These are phyloP conservation scores for Pleurotus citrinopileatus DNA, from an alignment of 768 basidiomycete genomes.

Conservation along the genomic window DNA sequence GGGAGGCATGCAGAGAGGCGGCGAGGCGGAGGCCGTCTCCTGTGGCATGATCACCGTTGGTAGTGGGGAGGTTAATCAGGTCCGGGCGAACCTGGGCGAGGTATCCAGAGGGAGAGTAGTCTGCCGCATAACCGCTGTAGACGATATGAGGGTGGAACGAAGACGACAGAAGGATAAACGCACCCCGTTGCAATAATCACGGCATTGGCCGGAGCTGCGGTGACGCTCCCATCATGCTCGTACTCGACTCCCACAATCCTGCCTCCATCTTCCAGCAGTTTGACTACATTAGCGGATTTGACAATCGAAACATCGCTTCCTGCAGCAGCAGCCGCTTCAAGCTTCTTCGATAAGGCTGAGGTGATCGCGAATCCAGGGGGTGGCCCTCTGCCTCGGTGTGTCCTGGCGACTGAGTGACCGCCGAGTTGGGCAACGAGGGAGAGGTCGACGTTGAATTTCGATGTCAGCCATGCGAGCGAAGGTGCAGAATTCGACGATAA, in stretches of 20 bases:
- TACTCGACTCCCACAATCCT: slow-evolving; percentile 23
- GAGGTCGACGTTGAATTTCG: slow-evolving; percentile 21
- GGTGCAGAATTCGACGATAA: slow-evolving; percentile 22
- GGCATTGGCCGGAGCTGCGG: not conserved
- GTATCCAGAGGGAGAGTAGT: slow-evolving; percentile 18
- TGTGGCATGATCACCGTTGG: slow-evolving; percentile 25
- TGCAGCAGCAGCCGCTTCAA: slow-evolving; percentile 8
- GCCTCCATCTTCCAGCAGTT: slow-evolving; percentile 17
- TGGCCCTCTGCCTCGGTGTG: slow-evolving; percentile 22
- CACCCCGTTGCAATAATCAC: slow-evolving; percentile 5
- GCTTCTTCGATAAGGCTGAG: slow-evolving; percentile 22
- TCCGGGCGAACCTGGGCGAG: slow-evolving; percentile 21
- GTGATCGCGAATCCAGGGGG: slow-evolving; percentile 25
- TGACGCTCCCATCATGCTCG: slow-evolving; percentile 12
- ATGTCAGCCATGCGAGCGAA: slow-evolving; percentile 23
- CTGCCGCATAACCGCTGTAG: slow-evolving; percentile 23
- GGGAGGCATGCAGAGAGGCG: slow-evolving; percentile 11
- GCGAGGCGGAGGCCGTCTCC: slow-evolving; percentile 23
- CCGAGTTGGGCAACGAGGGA: slow-evolving; percentile 22
- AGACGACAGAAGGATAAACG: not conserved
- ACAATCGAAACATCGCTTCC: slow-evolving; percentile 16
- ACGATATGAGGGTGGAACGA: not conserved
- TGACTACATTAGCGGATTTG: slow-evolving; percentile 20
- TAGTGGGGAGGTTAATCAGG: slow-evolving; percentile 21
- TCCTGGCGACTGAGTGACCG: slow-evolving; percentile 19